Evolutionary conservation across 176 grass and related monocot genomes (phyloP).

Genomic region (Olyra latifolia): DNA sequence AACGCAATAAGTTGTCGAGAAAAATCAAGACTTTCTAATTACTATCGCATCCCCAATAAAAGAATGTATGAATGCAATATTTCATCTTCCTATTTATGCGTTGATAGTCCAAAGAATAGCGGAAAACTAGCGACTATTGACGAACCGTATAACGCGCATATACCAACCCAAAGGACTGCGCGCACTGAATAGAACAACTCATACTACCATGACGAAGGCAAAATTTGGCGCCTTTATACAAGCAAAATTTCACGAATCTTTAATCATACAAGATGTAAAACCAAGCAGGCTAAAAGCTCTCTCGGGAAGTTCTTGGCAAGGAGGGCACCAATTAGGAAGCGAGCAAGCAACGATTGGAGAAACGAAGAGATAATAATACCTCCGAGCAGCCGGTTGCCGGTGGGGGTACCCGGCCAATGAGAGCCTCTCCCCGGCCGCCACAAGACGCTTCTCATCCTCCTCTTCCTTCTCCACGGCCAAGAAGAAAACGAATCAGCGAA

Average conservation of each 20-base stretch:
- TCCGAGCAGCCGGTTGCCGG: conserved; percentile 24
- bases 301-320: background rate
- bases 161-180: background rate
- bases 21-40: background rate
- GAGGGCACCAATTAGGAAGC: conserved; percentile 10
- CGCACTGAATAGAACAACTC: background rate
- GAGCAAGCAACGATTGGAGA: background rate
- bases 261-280: background rate
- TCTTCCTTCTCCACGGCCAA: background rate
- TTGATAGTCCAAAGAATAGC: background rate
- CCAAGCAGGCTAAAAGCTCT: background rate
- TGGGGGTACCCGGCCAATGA: conserved; percentile 21
- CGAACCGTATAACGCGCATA: background rate
- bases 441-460: conserved; percentile 35
- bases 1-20: background rate
- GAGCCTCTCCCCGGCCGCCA: conserved; percentile 36
- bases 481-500: background rate
- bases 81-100: background rate
- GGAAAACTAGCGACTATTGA: background rate
- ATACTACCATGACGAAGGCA: background rate
- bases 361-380: conserved; percentile 22
- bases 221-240: background rate
- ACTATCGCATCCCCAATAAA: background rate
- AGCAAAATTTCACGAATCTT: background rate
- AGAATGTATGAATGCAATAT: background rate